Conservation (phyloP, 108 stramenopile genomes). For the Nitzschia sp. region DNA sequence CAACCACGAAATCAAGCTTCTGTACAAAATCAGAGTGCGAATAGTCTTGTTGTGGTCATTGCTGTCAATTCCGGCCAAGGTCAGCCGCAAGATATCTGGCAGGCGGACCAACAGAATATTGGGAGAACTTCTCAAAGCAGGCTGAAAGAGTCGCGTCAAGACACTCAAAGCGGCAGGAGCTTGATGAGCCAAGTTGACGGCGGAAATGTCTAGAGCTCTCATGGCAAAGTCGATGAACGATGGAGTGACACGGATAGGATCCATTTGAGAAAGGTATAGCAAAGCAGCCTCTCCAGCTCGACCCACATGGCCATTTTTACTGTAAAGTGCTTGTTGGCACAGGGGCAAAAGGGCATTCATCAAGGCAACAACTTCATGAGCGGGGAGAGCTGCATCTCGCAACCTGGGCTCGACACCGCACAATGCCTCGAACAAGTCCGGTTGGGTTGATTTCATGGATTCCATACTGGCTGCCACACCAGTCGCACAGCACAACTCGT, state of each 20-base stretch:
- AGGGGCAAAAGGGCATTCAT: slow-evolving; percentile 76
- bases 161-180: slow-evolving; percentile 84
- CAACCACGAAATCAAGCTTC: slow-evolving; percentile 79
- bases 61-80: slow-evolving; percentile 87
- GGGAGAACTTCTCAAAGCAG: slow-evolving; percentile 61
- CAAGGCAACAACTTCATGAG: slow-evolving; percentile 71
- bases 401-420: slow-evolving; percentile 58
- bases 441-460: slow-evolving; percentile 41
- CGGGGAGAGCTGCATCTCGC: slow-evolving; percentile 42
- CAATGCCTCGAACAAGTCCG: slow-evolving; percentile 44
- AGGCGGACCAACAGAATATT: slow-evolving; percentile 59
- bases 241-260: slow-evolving; percentile 65
- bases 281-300: slow-evolving; percentile 84
- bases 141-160: slow-evolving; percentile 66
- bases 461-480: slow-evolving; percentile 67
- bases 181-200: slow-evolving; percentile 84
- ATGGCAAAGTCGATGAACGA: slow-evolving; percentile 85
- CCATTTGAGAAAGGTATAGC: slow-evolving; percentile 76
- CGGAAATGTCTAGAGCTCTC: slow-evolving; percentile 72
- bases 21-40: slow-evolving; percentile 81
- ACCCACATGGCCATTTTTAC: slow-evolving; percentile 80
- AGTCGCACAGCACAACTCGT: slow-evolving; percentile 70
- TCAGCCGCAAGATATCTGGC: slow-evolving; percentile 72
- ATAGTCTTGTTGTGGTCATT: slow-evolving; percentile 89
- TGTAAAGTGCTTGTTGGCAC: slow-evolving; percentile 81